phyloP scores from a whole-genome alignment of 768 basidiomycete species.

The Kwoniella sp. region DNA sequence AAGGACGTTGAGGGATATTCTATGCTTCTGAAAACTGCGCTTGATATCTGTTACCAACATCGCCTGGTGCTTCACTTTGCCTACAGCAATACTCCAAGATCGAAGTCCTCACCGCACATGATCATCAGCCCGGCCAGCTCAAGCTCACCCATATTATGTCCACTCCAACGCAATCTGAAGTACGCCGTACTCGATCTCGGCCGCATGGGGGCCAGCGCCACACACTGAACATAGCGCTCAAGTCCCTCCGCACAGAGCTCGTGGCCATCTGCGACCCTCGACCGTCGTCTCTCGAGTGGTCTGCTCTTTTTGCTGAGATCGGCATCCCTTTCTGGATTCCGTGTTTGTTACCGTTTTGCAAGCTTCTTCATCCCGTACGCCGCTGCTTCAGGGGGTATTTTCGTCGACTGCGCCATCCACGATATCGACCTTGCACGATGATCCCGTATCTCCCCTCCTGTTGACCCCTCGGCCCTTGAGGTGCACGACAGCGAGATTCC shows the following conservation, averaged over 20 bases:
- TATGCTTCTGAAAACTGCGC: no score
- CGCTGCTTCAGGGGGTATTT: slow-evolving; percentile 30
- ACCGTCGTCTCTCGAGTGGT: slow-evolving; percentile 9
- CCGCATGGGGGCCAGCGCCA: slow-evolving; percentile 20
- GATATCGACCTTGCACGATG: slow-evolving; percentile 38
- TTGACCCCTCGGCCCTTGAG: neutral
- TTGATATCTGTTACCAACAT: no score
- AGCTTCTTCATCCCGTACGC: slow-evolving; percentile 37
- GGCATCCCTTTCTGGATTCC: no score
- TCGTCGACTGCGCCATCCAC: slow-evolving; percentile 35
- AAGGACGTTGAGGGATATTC: no score
- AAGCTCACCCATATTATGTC: slow-evolving; percentile 5
- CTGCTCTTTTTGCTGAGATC: slow-evolving; percentile 3
- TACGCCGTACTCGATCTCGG: slow-evolving; percentile 17
- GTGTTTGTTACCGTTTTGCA: neutral
- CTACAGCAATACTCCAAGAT: no score
- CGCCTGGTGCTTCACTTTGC: no score
- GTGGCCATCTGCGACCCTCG: slow-evolving; percentile 15
- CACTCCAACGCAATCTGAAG: slow-evolving; percentile 17
- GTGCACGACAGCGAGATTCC: neutral
- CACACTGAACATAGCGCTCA: slow-evolving; percentile 13
- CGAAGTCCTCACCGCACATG: no score
- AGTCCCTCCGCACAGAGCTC: slow-evolving; percentile 13
- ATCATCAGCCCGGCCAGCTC: no score
- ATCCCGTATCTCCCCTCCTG: slow-evolving; percentile 16